Conservation (phyloP, 2,329 filamentous ascomycete species). For the Nigrospora sphaerica region DNA sequence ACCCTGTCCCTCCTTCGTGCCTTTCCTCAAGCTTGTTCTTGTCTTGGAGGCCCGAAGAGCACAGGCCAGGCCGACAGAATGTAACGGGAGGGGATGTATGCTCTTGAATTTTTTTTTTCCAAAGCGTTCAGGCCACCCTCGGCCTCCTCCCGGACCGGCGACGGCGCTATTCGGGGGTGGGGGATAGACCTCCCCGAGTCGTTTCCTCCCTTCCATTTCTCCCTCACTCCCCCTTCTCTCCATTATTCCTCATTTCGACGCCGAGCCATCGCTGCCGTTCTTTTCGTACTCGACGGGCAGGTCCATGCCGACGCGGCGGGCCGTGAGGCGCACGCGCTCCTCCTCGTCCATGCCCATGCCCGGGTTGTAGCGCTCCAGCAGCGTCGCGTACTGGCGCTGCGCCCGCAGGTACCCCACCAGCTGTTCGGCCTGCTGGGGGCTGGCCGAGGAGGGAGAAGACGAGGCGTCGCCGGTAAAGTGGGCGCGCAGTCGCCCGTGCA, state of each 20-base stretch:
- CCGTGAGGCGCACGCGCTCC: constrained; percentile 77
- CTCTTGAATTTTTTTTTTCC: too few species aligned
- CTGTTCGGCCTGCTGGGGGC: constrained; percentile 52
- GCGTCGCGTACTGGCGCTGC: constrained; percentile 74
- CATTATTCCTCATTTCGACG: background rate
- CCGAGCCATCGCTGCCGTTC: background rate
- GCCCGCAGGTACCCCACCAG: constrained; percentile 72
- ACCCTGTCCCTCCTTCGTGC: too few species aligned
- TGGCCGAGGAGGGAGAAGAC: constrained; percentile 13
- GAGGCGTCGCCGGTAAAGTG: constrained; percentile 41
- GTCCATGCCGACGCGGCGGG: constrained; percentile 84
- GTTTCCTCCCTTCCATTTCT: background rate
- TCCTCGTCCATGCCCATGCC: constrained; percentile 82
- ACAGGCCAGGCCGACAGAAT: too few species aligned
- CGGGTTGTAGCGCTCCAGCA: constrained; percentile 90
- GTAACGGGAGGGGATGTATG: too few species aligned
- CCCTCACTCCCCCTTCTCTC: background rate
- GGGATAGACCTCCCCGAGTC: background rate
- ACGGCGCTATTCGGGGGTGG: too few species aligned
- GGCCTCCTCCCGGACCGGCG: too few species aligned
- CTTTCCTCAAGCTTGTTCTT: too few species aligned
- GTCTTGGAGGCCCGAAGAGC: too few species aligned
- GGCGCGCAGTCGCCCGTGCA: constrained; percentile 63
- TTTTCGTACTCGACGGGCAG: constrained; percentile 57
- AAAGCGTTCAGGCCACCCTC: too few species aligned